A percentile compares a stretch with the other conserved stretches of the same genome.
Evolutionary conservation across 2,329 filamentous ascomycete species (phyloP).

Genomic region (Botrytis porri): DNA sequence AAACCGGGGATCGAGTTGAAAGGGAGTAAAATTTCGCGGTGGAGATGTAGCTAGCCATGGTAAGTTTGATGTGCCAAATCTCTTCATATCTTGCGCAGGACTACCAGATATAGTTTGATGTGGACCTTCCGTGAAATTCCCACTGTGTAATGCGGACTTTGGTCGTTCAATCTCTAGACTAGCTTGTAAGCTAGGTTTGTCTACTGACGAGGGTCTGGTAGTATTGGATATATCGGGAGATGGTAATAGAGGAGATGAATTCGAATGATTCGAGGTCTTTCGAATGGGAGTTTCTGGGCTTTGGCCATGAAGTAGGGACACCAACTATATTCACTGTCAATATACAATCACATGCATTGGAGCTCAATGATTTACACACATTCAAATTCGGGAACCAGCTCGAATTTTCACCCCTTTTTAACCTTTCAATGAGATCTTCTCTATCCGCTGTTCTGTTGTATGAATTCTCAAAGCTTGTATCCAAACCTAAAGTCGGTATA

Average conservation of each 20-base stretch:
- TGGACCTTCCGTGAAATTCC: slow-evolving; percentile 55
- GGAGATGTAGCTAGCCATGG: slow-evolving; percentile 57
- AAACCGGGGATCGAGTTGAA: slow-evolving; percentile 43
- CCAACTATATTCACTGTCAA: slow-evolving; percentile 28
- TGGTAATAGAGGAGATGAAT: slow-evolving; percentile 38
- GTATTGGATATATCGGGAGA: slow-evolving; percentile 39
- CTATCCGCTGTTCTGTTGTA: slow-evolving; percentile 51
- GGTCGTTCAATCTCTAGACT: slow-evolving; percentile 74
- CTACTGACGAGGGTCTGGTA: slow-evolving; percentile 37
- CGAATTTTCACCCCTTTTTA: slow-evolving; percentile 77
- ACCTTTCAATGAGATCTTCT: slow-evolving; percentile 74
- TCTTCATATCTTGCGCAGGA: slow-evolving; percentile 19
- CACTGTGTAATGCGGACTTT: slow-evolving; percentile 69
- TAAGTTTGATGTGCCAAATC: slow-evolving; percentile 24
- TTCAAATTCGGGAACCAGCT: slow-evolving; percentile 67
- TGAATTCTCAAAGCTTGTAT: slow-evolving; percentile 25
- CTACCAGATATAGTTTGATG: slow-evolving; percentile 18
- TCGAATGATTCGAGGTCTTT: slow-evolving; percentile 25
- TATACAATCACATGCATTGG: slow-evolving; percentile 9
- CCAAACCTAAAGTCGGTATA: slow-evolving; percentile 21
- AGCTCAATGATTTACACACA: slow-evolving; percentile 43
- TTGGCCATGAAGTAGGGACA: slow-evolving; percentile 34
- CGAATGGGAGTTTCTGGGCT: slow-evolving; percentile 31
- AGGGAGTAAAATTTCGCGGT: slow-evolving; percentile 50
- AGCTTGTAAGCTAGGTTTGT: slow-evolving; percentile 48